These are phyloP conservation scores for Alternaria sp. DNA, from an alignment of 2,329 filamentous ascomycete species.

Conservation along the genomic window DNA sequence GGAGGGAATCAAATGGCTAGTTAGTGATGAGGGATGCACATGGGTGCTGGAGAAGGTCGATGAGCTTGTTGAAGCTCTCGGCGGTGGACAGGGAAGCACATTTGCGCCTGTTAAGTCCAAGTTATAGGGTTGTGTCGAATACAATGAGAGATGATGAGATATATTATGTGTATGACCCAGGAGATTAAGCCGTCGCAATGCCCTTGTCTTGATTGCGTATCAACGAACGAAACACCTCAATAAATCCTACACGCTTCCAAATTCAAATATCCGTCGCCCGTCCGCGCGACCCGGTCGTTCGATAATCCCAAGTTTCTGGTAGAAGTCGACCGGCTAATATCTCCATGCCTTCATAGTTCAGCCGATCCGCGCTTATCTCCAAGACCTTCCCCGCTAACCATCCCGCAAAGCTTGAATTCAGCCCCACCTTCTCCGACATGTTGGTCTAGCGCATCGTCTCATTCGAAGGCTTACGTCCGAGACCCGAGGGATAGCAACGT, in stretches of 20 bases:
- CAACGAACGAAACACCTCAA: background rate
- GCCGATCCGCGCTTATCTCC: background rate
- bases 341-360: background rate
- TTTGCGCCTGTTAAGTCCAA: conserved; percentile 41
- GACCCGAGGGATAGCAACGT: background rate
- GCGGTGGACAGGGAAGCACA: conserved; percentile 36
- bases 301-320: background rate
- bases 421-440: background rate
- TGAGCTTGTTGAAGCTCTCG: conserved; percentile 58
- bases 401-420: background rate
- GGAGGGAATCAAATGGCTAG: conserved; percentile 67
- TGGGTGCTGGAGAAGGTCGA: conserved; percentile 70
- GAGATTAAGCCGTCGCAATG: background rate
- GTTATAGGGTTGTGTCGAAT: conserved; percentile 7
- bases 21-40: conserved; percentile 67
- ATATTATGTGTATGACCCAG: background rate
- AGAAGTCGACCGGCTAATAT: background rate
- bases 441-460: background rate
- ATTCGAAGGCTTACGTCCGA: background rate
- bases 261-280: background rate
- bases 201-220: background rate
- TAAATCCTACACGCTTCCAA: background rate
- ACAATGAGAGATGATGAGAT: background rate
- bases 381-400: background rate
- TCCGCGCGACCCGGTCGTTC: background rate